phyloP scores from a whole-genome alignment of 306 rosid genomes.

The Cicer yamashitae region DNA sequence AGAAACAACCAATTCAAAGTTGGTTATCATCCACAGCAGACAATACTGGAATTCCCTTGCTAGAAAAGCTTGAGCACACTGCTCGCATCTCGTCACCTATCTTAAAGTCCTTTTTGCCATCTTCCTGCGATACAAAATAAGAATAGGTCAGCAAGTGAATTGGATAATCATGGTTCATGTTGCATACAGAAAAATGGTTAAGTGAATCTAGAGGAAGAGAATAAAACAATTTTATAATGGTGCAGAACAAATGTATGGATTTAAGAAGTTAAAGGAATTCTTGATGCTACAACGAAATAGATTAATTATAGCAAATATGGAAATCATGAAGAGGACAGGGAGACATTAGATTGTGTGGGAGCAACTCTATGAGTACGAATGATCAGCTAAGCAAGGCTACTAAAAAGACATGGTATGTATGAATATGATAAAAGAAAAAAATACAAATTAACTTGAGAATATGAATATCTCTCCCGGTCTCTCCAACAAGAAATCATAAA shows the following conservation, averaged over 20 bases:
- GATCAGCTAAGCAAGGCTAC: conserved; percentile 28
- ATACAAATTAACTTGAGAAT: conserved; percentile 18
- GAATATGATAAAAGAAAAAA: background rate
- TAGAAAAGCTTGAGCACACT: conserved; percentile 72
- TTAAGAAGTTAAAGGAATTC: conserved; percentile 6
- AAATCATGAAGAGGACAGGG: conserved; percentile 2
- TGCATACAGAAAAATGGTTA: background rate
- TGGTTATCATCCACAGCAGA: conserved; percentile 59
- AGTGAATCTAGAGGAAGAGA: conserved; percentile 9
- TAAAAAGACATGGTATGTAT: background rate
- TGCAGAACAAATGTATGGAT: background rate
- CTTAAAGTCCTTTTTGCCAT: conserved; percentile 51
- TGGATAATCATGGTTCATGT: background rate
- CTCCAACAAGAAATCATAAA: conserved; percentile 21
- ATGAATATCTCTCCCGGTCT: background rate
- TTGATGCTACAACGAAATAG: background rate
- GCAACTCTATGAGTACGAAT: background rate
- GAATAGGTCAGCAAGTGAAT: conserved; percentile 27
- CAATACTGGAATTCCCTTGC: conserved; percentile 80
- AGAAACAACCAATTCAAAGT: conserved; percentile 33
- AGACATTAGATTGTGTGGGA: background rate
- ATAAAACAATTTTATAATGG: conserved; percentile 2
- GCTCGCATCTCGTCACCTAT: conserved; percentile 72
- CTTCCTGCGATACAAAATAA: conserved; percentile 58
- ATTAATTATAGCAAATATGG: conserved; percentile 27